Evolutionary conservation across 164 flowering plant genomes (phyloP).

Genomic region (Berberis thunbergii): DNA sequence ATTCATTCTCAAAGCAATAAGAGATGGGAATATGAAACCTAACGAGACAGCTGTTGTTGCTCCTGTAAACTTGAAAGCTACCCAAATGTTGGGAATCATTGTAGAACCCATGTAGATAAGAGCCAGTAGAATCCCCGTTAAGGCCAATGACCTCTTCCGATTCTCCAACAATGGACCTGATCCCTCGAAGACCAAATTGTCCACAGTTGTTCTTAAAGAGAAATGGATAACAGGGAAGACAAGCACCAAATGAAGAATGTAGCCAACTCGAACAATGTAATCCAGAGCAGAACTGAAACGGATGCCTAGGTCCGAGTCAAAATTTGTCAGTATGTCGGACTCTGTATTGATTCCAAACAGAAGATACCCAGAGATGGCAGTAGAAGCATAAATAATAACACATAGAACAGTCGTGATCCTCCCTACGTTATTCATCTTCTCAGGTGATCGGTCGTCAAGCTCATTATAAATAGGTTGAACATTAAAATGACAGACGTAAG

Average conservation of each 20-base stretch:
- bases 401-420: conserved; percentile 74
- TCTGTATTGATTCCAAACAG: conserved; percentile 82
- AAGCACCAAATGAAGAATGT: conserved; percentile 77
- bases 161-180: conserved; percentile 64
- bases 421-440: conserved; percentile 84
- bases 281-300: conserved; percentile 63
- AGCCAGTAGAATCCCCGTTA: conserved; percentile 51
- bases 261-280: conserved; percentile 77
- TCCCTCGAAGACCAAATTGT: conserved; percentile 55
- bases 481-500: conserved; percentile 88
- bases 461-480: conserved; percentile 96
- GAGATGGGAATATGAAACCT: conserved; percentile 87
- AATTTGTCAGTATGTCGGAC: conserved; percentile 80
- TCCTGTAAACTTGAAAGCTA: conserved; percentile 96
- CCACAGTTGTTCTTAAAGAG: conserved; percentile 85
- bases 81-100: conserved; percentile 93
- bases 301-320: conserved; percentile 81
- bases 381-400: conserved; percentile 57
- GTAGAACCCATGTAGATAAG: conserved; percentile 73
- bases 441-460: conserved; percentile 70
- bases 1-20: conserved; percentile 60
- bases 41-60: conserved; percentile 90
- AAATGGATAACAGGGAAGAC: conserved; percentile 97
- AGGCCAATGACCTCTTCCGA: conserved; percentile 58
- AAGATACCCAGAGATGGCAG: conserved; percentile 74